phyloP scores from a whole-genome alignment of 495 filamentous ascomycete species.

The Cercophora newfieldiana region DNA sequence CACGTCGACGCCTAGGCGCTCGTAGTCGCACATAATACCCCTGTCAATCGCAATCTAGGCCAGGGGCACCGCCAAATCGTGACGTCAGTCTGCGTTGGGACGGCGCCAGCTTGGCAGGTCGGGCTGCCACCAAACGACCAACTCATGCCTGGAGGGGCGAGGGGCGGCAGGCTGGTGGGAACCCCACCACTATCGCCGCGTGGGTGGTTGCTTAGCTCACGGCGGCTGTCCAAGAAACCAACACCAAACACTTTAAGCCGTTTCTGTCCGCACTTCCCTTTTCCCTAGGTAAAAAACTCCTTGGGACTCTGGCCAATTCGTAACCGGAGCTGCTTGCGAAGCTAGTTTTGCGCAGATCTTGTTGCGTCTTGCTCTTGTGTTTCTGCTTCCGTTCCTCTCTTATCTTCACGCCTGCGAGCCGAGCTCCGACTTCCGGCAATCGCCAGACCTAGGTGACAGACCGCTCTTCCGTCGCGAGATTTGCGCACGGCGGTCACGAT shows the following conservation, averaged over 20 bases:
- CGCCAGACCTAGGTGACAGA: neutral
- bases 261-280: neutral
- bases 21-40: constrained; percentile 1
- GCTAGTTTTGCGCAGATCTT: neutral
- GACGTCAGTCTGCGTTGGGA: constrained; percentile 9
- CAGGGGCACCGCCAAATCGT: constrained; percentile 3
- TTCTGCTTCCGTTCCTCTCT: too few species aligned
- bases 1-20: constrained; percentile 3
- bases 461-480: neutral
- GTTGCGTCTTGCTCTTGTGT: too few species aligned
- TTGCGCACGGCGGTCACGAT: constrained; percentile 54
- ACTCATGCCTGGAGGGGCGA: neutral
- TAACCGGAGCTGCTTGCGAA: neutral
- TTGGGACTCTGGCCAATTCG: neutral
- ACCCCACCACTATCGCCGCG: neutral
- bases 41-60: constrained; percentile 9
- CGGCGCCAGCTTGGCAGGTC: neutral
- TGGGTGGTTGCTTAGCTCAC: neutral
- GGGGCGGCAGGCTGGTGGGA: neutral
- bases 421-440: neutral
- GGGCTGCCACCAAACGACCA: neutral
- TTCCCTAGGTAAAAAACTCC: neutral
- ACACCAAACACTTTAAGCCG: neutral
- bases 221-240: neutral
- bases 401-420: too few species aligned